Percentiles rank a stretch among this genome's conserved stretches.
Conservation (phyloP, 2,329 filamentous ascomycete genomes). For the Phyllosticta citribraziliensis region DNA sequence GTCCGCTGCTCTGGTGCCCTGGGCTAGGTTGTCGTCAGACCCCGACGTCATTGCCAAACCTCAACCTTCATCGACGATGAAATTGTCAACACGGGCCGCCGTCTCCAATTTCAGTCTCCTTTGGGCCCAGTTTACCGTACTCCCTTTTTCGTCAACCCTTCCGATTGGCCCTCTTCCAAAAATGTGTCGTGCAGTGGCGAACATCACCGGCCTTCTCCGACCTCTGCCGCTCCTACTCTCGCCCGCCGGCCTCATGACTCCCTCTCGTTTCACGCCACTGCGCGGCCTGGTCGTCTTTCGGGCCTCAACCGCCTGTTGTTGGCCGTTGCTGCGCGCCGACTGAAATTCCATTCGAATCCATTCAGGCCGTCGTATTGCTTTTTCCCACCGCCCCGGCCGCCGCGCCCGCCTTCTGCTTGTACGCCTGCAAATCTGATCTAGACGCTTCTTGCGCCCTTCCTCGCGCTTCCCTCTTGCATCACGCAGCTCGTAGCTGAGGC, state of each 20-base stretch:
- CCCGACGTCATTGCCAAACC: not conserved
- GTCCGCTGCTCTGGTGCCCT: not conserved
- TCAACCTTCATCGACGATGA: not conserved
- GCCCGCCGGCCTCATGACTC: not conserved
- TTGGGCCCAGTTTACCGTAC: not conserved
- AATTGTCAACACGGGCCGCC: not conserved
- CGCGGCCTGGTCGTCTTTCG: not conserved
- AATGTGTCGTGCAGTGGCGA: not conserved
- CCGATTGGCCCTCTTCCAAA: not conserved
- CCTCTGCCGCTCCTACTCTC: not conserved
- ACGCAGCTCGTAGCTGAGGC: not conserved
- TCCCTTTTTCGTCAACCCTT: not conserved
- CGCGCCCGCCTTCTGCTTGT: not conserved
- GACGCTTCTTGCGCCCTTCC: not conserved
- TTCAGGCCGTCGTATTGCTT: not conserved
- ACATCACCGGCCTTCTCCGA: not conserved
- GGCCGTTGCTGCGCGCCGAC: not conserved
- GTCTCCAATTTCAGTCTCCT: not conserved
- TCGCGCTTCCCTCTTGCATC: not conserved
- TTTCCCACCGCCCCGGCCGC: not conserved
- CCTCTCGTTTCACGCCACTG: not conserved
- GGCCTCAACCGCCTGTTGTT: not conserved
- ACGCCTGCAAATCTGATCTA: not conserved
- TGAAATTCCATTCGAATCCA: not conserved
- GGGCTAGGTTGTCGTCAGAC: not conserved